Evolutionary conservation across 306 rosid species (phyloP), one percentile per base, ranked within the genome.

Genomic region (Pueraria montana): DNA sequence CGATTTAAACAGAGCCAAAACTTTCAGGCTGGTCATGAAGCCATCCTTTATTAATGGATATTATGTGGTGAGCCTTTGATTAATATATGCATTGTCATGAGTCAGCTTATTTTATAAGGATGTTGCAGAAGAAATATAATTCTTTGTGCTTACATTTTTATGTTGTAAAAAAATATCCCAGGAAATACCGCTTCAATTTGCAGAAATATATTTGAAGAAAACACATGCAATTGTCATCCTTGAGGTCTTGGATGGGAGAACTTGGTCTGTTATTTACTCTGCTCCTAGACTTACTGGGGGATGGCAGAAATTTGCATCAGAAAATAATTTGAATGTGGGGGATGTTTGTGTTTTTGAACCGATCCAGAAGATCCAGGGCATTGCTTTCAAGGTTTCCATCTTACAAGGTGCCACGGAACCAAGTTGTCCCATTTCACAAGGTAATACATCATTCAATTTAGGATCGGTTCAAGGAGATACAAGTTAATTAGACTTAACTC

Each of bases 301-400:
- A 8, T 91, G 92, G 91, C 46, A 42, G n/a, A 26, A 11, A 34
- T 88, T 91, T 84, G 26, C 0, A 12, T 34, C 80, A 71, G 86
- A 76, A 13, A 76, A 83, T 69, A 52, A 56, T 24, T 56, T 83
- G 78, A 46, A 76, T 36, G 56, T 68, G 11, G 86, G 82, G 48
- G 65, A 78, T 78, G 66, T 66, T 24, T 78, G 82, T 78, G 26
- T 32, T 66, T 78, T 78, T 66, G 55, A 66, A 34, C 13, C 20
- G 40, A 50, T 30, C 40, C 20, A 43, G 18, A 76, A 43, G 27
- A 59, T 49, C 4, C 26, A n/a, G 14, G 21, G 49, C 23, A 14
- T 64, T 30, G 21, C 36, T 32, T 78, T 78, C n/a, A 65, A 50
- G 20, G 82, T 65, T 46, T n/a, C 7, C 0, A 78, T 78, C 10